Percentiles rank a stretch among this genome's conserved stretches.
phyloP scores from a whole-genome alignment of 192 early-diverging fungal species.

The Gonapodya sp. region DNA sequence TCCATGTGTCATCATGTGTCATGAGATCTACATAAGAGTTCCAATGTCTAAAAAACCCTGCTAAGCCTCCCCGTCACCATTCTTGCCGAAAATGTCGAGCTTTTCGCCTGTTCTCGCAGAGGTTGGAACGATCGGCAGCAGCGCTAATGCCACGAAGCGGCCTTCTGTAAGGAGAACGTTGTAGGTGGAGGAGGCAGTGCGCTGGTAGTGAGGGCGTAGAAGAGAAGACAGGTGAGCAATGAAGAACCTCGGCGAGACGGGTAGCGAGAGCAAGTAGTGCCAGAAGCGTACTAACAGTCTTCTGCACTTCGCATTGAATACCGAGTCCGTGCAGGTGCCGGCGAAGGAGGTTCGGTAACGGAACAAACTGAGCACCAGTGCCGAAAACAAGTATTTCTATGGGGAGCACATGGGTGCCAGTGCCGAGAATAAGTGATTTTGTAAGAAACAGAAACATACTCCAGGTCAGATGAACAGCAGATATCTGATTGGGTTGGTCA shows the following conservation, averaged over 20 bases:
- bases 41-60: too few species aligned
- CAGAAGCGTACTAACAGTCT: not conserved
- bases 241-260: too few species aligned
- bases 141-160: not conserved
- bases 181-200: conserved; percentile 9
- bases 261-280: too few species aligned
- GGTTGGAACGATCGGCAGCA: not conserved
- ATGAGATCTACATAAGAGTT: too few species aligned
- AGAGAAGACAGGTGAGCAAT: too few species aligned
- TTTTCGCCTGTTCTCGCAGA: conserved; percentile 3
- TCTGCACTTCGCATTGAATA: conserved; percentile 9
- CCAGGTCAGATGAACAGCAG: too few species aligned
- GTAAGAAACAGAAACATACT: too few species aligned
- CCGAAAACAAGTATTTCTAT: conserved; percentile 7
- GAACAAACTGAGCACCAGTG: conserved; percentile 2
- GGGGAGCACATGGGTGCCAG: not conserved
- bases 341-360: not conserved
- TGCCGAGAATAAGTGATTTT: too few species aligned
- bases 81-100: not conserved
- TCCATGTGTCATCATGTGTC: too few species aligned
- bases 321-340: not conserved
- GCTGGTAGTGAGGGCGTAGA: not conserved
- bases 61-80: not conserved
- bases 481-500: too few species aligned
- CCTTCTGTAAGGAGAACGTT: conserved; percentile 7